Percentiles rank a stretch among this genome's conserved stretches.
These are phyloP conservation scores for Fusarium gaditjirri DNA, from an alignment of 2,329 filamentous ascomycete genomes.

Conservation along the genomic window DNA sequence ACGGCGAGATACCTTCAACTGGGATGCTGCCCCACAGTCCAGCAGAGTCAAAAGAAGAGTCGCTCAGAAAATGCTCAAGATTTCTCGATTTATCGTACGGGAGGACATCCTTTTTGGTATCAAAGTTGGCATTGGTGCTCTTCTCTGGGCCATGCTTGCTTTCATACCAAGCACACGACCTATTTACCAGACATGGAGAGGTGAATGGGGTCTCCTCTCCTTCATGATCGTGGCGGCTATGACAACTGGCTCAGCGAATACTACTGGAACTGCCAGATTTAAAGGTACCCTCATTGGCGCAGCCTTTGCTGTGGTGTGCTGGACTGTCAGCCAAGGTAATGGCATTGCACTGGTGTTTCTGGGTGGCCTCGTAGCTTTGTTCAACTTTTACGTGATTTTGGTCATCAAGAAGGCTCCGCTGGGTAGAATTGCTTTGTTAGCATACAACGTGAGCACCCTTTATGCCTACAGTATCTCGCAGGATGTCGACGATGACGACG, in stretches of 20 bases:
- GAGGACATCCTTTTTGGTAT: constrained; percentile 80
- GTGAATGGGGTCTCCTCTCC: constrained; percentile 95
- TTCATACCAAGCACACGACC: constrained; percentile 83
- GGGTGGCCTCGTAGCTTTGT: constrained; percentile 82
- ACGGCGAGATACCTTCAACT: constrained; percentile 64
- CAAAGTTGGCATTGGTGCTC: constrained; percentile 91
- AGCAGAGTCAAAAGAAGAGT: constrained; percentile 56
- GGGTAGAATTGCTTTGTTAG: constrained; percentile 91
- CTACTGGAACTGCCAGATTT: constrained; percentile 87
- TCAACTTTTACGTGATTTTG: constrained; percentile 91
- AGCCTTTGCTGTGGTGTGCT: constrained; percentile 77
- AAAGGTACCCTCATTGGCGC: constrained; percentile 87
- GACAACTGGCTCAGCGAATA: constrained; percentile 96
- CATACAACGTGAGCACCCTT: constrained; percentile 93
- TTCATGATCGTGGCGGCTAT: constrained; percentile 99
- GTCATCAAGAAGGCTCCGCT: constrained; percentile 86
- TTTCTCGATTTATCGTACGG: constrained; percentile 60
- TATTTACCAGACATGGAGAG: constrained; percentile 87
- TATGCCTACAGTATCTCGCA: constrained; percentile 93
- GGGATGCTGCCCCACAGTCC: constrained; percentile 63
- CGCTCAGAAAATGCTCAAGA: constrained; percentile 59
- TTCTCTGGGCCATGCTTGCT: constrained; percentile 88
- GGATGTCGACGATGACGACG: constrained; percentile 81
- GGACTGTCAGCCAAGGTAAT: constrained; percentile 80
- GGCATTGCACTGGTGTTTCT: constrained; percentile 80